Conservation (phyloP, 1,284 basidiomycete species). For the Fereydounia khargensis region DNA sequence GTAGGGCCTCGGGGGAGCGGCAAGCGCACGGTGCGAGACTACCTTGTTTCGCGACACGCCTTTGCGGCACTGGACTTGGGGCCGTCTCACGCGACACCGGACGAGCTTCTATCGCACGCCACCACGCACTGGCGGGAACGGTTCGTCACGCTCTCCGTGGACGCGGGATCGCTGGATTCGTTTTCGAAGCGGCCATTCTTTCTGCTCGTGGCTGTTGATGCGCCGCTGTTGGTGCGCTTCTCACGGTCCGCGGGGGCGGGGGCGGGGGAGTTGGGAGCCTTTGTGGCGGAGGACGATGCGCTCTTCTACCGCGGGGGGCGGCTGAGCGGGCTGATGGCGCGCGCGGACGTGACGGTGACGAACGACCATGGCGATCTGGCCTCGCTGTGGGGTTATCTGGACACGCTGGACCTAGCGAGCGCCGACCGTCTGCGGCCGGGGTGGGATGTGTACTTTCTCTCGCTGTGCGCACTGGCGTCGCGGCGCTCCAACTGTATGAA, state of each 20-base stretch:
- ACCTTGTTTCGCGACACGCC: slow-evolving; percentile 64
- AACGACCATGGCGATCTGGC: not conserved
- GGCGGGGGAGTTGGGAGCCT: not conserved
- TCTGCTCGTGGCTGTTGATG: slow-evolving; percentile 80
- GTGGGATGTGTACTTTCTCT: slow-evolving; percentile 56
- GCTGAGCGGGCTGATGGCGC: not conserved
- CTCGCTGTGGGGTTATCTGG: slow-evolving; percentile 67
- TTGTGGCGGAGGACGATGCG: not conserved
- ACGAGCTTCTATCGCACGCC: slow-evolving; percentile 70
- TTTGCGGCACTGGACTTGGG: slow-evolving; percentile 49
- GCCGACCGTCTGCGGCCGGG: slow-evolving; percentile 69
- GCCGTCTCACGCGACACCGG: slow-evolving; percentile 44
- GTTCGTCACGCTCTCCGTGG: slow-evolving; percentile 78
- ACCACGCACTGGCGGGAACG: slow-evolving; percentile 78
- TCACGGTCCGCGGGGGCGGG: slow-evolving; percentile 60
- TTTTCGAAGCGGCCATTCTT: slow-evolving; percentile 90
- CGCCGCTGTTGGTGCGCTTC: slow-evolving; percentile 84
- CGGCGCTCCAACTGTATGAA: slow-evolving; percentile 70
- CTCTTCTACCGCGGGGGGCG: not conserved
- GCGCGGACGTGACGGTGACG: not conserved
- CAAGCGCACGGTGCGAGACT: slow-evolving; percentile 73
- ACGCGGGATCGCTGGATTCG: slow-evolving; percentile 64
- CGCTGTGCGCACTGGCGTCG: slow-evolving; percentile 52
- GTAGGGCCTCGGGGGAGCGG: slow-evolving; percentile 80
- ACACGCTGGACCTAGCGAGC: slow-evolving; percentile 71